phyloP scores from a whole-genome alignment of 495 filamentous ascomycete genomes.

The Penicillium salamii region DNA sequence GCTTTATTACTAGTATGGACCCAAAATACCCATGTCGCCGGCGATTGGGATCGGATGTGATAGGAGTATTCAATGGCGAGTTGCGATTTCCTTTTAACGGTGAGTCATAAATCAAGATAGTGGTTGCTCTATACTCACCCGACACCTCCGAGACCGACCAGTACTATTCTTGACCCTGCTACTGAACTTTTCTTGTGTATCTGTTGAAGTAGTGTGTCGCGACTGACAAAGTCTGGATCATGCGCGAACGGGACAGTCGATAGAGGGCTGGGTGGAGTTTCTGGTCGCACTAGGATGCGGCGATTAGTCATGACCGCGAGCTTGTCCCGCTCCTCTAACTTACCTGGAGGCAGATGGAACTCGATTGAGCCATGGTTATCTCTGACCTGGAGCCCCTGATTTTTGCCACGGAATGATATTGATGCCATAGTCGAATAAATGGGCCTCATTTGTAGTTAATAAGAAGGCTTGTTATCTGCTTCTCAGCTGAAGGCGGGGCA shows the following conservation, averaged over 20 bases:
- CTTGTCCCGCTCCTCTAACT: neutral
- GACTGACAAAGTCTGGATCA: constrained; percentile 31
- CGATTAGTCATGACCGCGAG: neutral
- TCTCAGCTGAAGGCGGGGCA: neutral
- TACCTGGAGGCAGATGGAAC: constrained; percentile 11
- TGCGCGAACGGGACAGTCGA: constrained; percentile 25
- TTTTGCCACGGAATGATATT: constrained; percentile 3
- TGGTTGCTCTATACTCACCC: constrained; percentile 14
- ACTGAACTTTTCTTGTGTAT: constrained; percentile 17
- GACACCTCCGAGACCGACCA: constrained; percentile 28
- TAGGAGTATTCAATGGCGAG: constrained; percentile 41
- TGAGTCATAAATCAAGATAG: constrained; percentile 1
- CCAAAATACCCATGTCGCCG: constrained; percentile 48
- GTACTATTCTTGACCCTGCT: constrained; percentile 17
- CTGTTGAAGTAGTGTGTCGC: constrained; percentile 17
- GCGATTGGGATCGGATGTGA: constrained; percentile 27
- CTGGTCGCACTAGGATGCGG: neutral
- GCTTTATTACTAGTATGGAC: constrained; percentile 37
- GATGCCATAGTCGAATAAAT: neutral
- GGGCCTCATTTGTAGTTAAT: neutral
- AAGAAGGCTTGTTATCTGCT: neutral
- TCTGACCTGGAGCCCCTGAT: constrained; percentile 6
- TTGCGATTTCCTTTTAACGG: constrained; percentile 30
- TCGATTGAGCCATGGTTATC: constrained; percentile 3
- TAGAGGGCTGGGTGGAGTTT: constrained; percentile 12